Evolutionary conservation across 495 filamentous ascomycete genomes (phyloP), one percentile per base, ranked within the genome.

Genomic region (Penicillium macrosclerotiorum): DNA sequence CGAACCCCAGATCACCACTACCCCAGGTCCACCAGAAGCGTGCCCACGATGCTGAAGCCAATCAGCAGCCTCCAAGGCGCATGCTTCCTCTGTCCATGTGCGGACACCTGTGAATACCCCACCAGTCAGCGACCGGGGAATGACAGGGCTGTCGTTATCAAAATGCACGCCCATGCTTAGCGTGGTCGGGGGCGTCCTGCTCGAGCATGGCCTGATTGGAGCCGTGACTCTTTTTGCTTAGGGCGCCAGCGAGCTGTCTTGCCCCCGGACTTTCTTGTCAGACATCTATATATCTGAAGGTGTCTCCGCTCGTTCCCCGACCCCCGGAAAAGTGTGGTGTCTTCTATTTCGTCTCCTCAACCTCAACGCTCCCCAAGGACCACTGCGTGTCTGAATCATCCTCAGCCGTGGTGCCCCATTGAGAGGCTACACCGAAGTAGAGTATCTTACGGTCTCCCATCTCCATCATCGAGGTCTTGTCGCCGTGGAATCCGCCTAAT

Each of bases 1-100:
- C 61, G 63, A 67, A 65, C 63, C 65, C 58, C 61, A 62, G 63
- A 59, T 57, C 50, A 50, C 42, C 35, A 22, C 47, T 55, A 56
- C 52, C 58, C 54, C 58, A 52, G 51, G 45, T 52, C 37, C 30
- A 22, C n/a, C 8, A 18, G n/a, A 29, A 22, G 26, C n/a, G 20
- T 31, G 22, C 25, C 34, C 20, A 9, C 11, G 11, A 19, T 14
- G 4, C 22, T 11, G 7, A 55, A 19, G 14, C 54, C 54, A 53
- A 56, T 59, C 22, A 47, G 39, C 39, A 20, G 13, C 37, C 19
- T 19, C 13, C 20, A 37, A 19, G 34, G 27, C 23, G 26, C 19
- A 27, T 26, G 5, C 40, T 19, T 13, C 13, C 17, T 34, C 13
- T 27, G 42, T 3, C 49, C 46, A 51, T 49, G 43, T 48, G 45